A percentile compares a stretch with the other conserved stretches of the same genome.
Conservation (phyloP, 495 filamentous ascomycete genomes). For the Chaetomidium leptoderma region DNA sequence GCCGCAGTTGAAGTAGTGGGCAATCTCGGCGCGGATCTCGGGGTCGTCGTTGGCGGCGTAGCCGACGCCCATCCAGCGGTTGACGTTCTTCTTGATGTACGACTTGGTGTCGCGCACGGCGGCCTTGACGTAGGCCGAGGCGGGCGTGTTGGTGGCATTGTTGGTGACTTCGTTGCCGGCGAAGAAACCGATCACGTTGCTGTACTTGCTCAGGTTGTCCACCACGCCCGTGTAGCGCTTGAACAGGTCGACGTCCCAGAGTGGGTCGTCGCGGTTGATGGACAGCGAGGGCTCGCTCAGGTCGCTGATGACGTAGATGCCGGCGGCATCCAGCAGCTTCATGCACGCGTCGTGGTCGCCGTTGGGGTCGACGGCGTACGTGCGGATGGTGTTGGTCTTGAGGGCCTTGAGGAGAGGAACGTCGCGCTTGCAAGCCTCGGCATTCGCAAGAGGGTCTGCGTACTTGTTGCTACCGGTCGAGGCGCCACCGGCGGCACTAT, state of each 20-base stretch:
- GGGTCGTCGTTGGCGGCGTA: slow-evolving; percentile 92
- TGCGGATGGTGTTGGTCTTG: slow-evolving; percentile 84
- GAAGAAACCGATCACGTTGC: slow-evolving; percentile 92
- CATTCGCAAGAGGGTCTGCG: slow-evolving; percentile 68
- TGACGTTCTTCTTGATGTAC: slow-evolving; percentile 76
- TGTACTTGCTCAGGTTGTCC: slow-evolving; percentile 72
- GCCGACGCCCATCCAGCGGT: slow-evolving; percentile 80
- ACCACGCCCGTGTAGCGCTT: slow-evolving; percentile 77
- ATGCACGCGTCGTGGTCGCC: slow-evolving; percentile 81
- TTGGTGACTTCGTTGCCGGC: slow-evolving; percentile 97
- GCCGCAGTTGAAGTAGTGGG: slow-evolving; percentile 91
- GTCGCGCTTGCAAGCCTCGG: slow-evolving; percentile 68
- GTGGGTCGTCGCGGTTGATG: slow-evolving; percentile 74
- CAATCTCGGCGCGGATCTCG: slow-evolving; percentile 70
- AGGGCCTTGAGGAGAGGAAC: slow-evolving; percentile 73
- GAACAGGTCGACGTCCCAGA: slow-evolving; percentile 73
- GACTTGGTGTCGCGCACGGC: slow-evolving; percentile 91
- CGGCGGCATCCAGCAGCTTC: slow-evolving; percentile 72
- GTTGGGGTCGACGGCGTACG: slow-evolving; percentile 83
- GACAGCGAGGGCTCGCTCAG: slow-evolving; percentile 73
- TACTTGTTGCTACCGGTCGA: slow-evolving; percentile 41
- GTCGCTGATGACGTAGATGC: slow-evolving; percentile 93
- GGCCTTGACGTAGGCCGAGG: slow-evolving; percentile 91
- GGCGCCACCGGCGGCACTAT: slow-evolving; percentile 41
- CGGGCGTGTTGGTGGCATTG: slow-evolving; percentile 70